phyloP scores from a whole-genome alignment of 139 green algal genomes.

The Micromonas commoda region DNA sequence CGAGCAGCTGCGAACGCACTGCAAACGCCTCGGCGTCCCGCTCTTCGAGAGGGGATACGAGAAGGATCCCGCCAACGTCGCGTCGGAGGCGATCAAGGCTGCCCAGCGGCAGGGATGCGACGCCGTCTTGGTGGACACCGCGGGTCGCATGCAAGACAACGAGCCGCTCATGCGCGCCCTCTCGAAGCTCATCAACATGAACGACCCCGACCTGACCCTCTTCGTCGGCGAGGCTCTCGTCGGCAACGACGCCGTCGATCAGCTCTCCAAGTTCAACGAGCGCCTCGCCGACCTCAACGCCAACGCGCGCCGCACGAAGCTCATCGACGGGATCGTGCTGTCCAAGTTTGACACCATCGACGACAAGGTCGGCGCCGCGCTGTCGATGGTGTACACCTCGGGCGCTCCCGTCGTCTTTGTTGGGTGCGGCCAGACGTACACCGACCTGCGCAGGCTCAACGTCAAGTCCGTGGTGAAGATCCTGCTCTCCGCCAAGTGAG shows the following conservation, averaged over 20 bases:
- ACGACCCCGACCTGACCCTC: slow-evolving; percentile 86
- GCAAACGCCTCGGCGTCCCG: slow-evolving; percentile 66
- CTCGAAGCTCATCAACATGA: slow-evolving; percentile 84
- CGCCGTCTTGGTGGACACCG: slow-evolving; percentile 97
- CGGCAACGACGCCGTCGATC: slow-evolving; percentile 97
- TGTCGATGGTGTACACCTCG: slow-evolving; percentile 96
- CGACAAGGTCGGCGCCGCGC: slow-evolving; percentile 93
- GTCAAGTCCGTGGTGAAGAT: slow-evolving; percentile 75
- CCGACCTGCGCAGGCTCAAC: slow-evolving; percentile 89
- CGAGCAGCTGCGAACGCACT: slow-evolving; percentile 97
- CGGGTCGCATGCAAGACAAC: slow-evolving; percentile 92
- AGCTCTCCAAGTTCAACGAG: slow-evolving; percentile 96
- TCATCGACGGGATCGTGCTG: slow-evolving; percentile 83
- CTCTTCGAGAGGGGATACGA: slow-evolving; percentile 98
- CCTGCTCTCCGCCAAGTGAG: slow-evolving; percentile 6
- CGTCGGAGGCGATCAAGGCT: slow-evolving; percentile 75
- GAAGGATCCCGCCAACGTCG: slow-evolving; percentile 91
- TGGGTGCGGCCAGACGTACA: slow-evolving; percentile 94
- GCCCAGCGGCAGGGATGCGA: slow-evolving; percentile 70
- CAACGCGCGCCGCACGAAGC: slow-evolving; percentile 14
- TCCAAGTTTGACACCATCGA: slow-evolving; percentile 99
- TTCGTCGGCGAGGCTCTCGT: slow-evolving; percentile 99
- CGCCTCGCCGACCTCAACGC: slow-evolving; percentile 58
- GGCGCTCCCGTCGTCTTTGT: slow-evolving; percentile 97
- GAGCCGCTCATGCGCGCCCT: slow-evolving; percentile 98